A percentile compares a stretch with the other conserved stretches of the same genome.
Conservation (phyloP, 23 red algal genomes). For the Gracilariopsis chorda region DNA sequence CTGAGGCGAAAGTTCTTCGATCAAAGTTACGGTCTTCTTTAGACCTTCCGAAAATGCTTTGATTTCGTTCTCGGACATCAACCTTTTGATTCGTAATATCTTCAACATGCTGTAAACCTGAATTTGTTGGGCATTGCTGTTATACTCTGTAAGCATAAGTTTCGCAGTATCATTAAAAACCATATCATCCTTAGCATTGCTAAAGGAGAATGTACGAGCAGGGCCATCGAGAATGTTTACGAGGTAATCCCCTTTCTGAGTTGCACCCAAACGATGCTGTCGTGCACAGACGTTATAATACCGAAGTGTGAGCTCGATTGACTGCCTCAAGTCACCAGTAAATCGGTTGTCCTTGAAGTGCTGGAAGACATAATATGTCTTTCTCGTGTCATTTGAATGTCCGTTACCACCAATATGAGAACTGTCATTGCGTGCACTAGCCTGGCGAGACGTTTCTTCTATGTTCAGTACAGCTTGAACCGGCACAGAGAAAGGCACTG, state of each 20-base stretch:
- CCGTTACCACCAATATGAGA: too few species aligned
- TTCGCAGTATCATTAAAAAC: not conserved
- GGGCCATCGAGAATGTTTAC: conserved; percentile 29
- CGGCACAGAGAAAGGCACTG: too few species aligned
- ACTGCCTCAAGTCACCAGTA: conserved; percentile 15
- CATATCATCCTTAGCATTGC: conserved; percentile 24
- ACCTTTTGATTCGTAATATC: not conserved
- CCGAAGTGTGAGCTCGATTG: conserved; percentile 20
- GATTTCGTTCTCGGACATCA: conserved; percentile 51
- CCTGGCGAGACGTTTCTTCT: too few species aligned
- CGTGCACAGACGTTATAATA: conserved; percentile 22
- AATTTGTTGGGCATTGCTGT: not conserved
- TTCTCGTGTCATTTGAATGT: not conserved
- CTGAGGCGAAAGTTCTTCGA: conserved; percentile 3
- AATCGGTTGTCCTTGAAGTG: conserved; percentile 42
- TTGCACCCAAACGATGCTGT: not conserved
- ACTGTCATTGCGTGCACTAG: too few species aligned
- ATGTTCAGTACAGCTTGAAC: too few species aligned
- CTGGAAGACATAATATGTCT: conserved; percentile 2
- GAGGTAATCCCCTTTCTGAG: conserved; percentile 49
- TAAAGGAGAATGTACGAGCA: conserved; percentile 51
- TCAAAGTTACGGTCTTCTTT: conserved; percentile 3
- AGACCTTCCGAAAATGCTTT: conserved; percentile 1
- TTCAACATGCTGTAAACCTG: not conserved
- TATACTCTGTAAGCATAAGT: not conserved